Percentiles rank a stretch among this genome's conserved stretches.
phyloP scores from a whole-genome alignment of 208 protist species.

The Leptomonas seymouri region DNA sequence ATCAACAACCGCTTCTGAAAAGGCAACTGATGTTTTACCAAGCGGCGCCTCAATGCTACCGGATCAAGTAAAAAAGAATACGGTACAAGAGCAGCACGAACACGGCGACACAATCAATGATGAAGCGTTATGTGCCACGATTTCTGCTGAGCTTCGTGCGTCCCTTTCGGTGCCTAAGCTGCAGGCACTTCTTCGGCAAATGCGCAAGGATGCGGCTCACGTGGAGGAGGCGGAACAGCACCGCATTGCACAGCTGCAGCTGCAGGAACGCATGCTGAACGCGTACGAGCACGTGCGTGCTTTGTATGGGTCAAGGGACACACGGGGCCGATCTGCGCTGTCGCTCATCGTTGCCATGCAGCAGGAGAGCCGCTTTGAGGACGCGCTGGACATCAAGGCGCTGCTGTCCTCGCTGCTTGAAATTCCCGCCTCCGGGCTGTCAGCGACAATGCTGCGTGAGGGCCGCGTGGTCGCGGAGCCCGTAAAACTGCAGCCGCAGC shows the following conservation, averaged over 20 bases:
- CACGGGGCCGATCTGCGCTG: constrained; percentile 34
- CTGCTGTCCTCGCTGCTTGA: constrained; percentile 60
- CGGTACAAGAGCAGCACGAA: not conserved
- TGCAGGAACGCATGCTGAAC: constrained; percentile 61
- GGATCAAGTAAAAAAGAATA: not conserved
- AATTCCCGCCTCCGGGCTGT: constrained; percentile 36
- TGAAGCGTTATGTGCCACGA: constrained; percentile 8
- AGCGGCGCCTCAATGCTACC: not conserved
- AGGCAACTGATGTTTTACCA: too few relatives aligned
- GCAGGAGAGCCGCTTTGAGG: constrained; percentile 66
- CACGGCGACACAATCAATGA: not conserved
- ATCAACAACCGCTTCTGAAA: not conserved
- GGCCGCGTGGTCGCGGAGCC: constrained; percentile 22
- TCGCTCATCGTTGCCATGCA: constrained; percentile 52
- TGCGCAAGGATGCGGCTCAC: constrained; percentile 54
- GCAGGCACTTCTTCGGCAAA: constrained; percentile 58
- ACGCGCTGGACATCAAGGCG: constrained; percentile 33
- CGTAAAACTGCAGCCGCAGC: not conserved
- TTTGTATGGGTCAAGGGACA: constrained; percentile 48
- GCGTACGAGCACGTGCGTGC: constrained; percentile 78
- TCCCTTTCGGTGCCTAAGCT: constrained; percentile 67
- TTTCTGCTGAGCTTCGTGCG: constrained; percentile 71
- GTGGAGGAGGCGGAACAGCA: constrained; percentile 46
- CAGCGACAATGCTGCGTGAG: constrained; percentile 39
- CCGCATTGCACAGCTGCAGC: constrained; percentile 54